phyloP scores from a whole-genome alignment of 306 rosid genomes.

The Glycine soja region DNA sequence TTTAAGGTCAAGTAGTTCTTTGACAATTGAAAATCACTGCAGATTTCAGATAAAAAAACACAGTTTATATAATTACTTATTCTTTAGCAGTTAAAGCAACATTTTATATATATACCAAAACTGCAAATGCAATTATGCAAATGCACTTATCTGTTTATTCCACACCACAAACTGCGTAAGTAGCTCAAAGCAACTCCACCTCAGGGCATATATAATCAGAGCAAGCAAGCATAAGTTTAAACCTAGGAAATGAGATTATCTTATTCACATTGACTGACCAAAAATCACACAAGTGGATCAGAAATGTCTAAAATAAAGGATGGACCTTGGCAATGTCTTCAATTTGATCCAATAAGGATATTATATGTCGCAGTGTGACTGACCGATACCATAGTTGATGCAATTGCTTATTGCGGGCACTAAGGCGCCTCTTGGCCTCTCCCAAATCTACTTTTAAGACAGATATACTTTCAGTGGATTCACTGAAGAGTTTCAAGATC shows the following conservation, averaged over 20 bases:
- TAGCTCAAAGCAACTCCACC: conserved; percentile 38
- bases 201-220: conserved; percentile 40
- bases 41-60: conserved; percentile 27
- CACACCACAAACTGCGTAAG: conserved; percentile 35
- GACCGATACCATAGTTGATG: conserved; percentile 99
- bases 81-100: conserved; percentile 28
- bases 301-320: conserved; percentile 39
- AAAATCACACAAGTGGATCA: conserved; percentile 42
- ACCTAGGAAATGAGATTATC: conserved; percentile 17
- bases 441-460: conserved; percentile 90
- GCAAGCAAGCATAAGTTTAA: conserved; percentile 37
- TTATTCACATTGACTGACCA: conserved; percentile 37
- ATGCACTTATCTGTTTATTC: conserved; percentile 33
- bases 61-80: conserved; percentile 14
- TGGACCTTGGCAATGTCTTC: conserved; percentile 97
- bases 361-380: conserved; percentile 94
- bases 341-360: conserved; percentile 96
- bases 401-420: conserved; percentile 94
- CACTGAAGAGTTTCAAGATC: conserved; percentile 97
- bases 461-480: conserved; percentile 81
- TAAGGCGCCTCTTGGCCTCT: conserved; percentile 84
- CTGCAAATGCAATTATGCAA: neutral
- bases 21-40: conserved; percentile 31
- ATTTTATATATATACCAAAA: conserved; percentile 19
- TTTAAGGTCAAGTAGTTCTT: conserved; percentile 22